Evolutionary conservation across 2,329 filamentous ascomycete species (phyloP), one percentile per base, ranked within the genome.

Genomic region (Penicillium freii): DNA sequence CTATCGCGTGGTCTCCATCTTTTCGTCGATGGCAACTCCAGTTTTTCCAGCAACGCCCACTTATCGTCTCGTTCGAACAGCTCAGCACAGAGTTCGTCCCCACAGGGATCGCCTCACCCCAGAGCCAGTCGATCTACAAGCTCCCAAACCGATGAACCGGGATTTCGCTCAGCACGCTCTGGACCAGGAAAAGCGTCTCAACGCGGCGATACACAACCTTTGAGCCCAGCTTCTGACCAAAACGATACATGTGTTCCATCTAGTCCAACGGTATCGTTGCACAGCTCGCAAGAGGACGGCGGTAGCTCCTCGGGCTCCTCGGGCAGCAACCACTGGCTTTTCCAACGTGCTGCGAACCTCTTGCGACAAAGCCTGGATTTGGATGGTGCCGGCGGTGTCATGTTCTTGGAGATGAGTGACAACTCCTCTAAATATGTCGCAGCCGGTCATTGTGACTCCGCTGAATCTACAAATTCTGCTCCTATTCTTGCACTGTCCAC

Each of bases 301-400:
- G 27, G 31, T 44, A 27, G 27, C 21, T 44, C 43, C 19, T 23
- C 31, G 4, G 47, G 19, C 5, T 51, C 44, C n/a, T 39, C 56
- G 9, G 36, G 46, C n/a, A 51, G 51, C 44, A 45, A 61, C 38
- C 58, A 52, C n/a, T 62, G 58, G 62, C 60, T 61, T 21, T 62
- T 64, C 40, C 58, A 53, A 50, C 60, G 63, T 29, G 63, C 63
- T 5, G 63, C 63, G 8, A 65, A 65, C 29, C 46, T 65, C 2
- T 56, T 65, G 11, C 58, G 63, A 23, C 60, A 65, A 50, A 64
- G 62, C 31, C 54, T 61, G 13, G 62, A 61, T 21, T 43, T 61
- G 34, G 45, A 57, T 21, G 48, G 51, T 34, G 49, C 60, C 38
- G 57, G 57, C 10, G 59, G 61, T 11, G 61, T 63, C 8, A 58